Conservation (phyloP, 192 early-diverging fungal species). For the Rhizoclosmatium globosum region DNA sequence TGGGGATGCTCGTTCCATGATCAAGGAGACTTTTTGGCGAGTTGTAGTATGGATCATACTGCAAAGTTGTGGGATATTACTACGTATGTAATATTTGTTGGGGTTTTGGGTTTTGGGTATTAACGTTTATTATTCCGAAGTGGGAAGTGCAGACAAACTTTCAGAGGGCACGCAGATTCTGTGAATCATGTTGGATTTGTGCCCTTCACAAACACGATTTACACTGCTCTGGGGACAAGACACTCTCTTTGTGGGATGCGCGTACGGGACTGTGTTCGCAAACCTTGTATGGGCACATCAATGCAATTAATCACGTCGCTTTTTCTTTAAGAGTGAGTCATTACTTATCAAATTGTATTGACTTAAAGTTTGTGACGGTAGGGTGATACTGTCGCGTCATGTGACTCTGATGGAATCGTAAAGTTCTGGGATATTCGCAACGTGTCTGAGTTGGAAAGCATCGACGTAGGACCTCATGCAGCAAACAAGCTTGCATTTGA, state of each 20-base stretch:
- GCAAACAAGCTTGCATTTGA: slow-evolving; percentile 61
- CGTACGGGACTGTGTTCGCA: slow-evolving; percentile 58
- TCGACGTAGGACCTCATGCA: slow-evolving; percentile 53
- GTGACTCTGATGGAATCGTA: slow-evolving; percentile 60
- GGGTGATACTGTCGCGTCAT: slow-evolving; percentile 55
- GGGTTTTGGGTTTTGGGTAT: not conserved
- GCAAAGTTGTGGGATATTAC: slow-evolving; percentile 66
- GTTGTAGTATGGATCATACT: slow-evolving; percentile 64
- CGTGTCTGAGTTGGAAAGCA: slow-evolving; percentile 44
- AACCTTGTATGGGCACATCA: slow-evolving; percentile 63
- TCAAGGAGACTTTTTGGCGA: slow-evolving; percentile 56
- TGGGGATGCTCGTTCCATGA: slow-evolving; percentile 69
- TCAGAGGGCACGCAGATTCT: slow-evolving; percentile 62
- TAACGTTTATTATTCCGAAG: slow-evolving; percentile 30
- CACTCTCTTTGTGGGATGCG: slow-evolving; percentile 64
- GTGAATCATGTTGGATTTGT: slow-evolving; percentile 64
- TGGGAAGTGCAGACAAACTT: slow-evolving; percentile 63
- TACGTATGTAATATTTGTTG: slow-evolving; percentile 41
- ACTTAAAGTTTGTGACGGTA: slow-evolving; percentile 6
- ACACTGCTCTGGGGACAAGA: slow-evolving; percentile 66
- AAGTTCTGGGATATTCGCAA: slow-evolving; percentile 64
- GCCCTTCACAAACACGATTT: slow-evolving; percentile 61
- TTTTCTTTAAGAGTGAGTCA: slow-evolving; percentile 45
- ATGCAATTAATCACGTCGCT: slow-evolving; percentile 57
- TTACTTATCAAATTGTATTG: not conserved